Conservation (phyloP, 345 rosid genomes). For the Eutrema japonicum region DNA sequence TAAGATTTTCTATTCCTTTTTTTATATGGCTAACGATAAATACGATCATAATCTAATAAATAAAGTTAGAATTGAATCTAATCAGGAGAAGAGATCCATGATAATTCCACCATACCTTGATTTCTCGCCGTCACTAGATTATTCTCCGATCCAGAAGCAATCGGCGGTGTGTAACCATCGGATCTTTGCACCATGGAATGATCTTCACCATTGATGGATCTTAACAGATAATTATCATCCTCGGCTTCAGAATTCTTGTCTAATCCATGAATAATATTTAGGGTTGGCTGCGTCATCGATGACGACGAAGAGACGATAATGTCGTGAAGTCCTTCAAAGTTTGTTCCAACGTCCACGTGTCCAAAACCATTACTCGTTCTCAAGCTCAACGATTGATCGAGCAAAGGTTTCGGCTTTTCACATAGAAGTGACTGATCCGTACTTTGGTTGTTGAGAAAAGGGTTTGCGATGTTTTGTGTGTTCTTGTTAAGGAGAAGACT, state of each 20-base stretch:
- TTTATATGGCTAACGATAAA: conserved; percentile 3
- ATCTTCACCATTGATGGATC: conserved; percentile 48
- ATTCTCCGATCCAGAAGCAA: conserved; percentile 48
- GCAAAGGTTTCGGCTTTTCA: conserved; percentile 31
- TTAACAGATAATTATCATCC: conserved; percentile 41
- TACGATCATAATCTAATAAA: conserved; percentile 27
- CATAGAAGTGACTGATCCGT: conserved; percentile 28
- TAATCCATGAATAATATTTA: conserved; percentile 37
- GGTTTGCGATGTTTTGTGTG: conserved; percentile 50
- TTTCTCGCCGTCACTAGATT: conserved; percentile 47
- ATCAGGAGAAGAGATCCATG: conserved; percentile 86
- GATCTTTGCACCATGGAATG: conserved; percentile 46
- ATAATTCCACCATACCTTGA: conserved; percentile 64
- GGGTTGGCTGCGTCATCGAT: conserved; percentile 40
- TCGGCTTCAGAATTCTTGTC: conserved; percentile 19
- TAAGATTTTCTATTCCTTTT: conserved; percentile 5
- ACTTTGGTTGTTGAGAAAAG: conserved; percentile 55
- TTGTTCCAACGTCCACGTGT: conserved; percentile 32
- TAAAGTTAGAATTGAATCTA: conserved; percentile 36
- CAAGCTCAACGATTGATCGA: conserved; percentile 22
- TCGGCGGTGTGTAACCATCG: conserved; percentile 30
- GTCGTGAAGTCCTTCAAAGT: conserved; percentile 56
- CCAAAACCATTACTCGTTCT: conserved; percentile 35
- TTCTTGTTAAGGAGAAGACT: conserved; percentile 46
- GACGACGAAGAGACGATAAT: conserved; percentile 45